A percentile compares a stretch with the other conserved stretches of the same genome.
Conservation (phyloP, 1,139 yeast species). For the Waltiozyma sp. region DNA sequence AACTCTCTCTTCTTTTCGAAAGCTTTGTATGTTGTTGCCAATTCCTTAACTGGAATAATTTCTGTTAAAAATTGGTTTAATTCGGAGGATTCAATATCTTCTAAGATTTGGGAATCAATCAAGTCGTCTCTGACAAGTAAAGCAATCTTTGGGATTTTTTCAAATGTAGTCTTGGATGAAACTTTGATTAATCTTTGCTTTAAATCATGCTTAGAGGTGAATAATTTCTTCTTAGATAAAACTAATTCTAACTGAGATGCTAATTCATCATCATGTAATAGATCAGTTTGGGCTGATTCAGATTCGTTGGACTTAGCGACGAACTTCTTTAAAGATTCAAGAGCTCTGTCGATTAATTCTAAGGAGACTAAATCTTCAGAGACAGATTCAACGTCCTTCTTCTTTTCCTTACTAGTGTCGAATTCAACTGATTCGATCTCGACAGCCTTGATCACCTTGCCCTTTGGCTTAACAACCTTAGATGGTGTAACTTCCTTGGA, state of each 20-base stretch:
- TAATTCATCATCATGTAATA: slow-evolving; percentile 40
- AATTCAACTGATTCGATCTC: slow-evolving; percentile 11
- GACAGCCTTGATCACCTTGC: slow-evolving; percentile 14
- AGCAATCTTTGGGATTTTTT: slow-evolving; percentile 49
- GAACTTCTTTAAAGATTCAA: slow-evolving; percentile 41
- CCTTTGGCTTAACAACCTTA: slow-evolving; percentile 12
- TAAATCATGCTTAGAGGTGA: slow-evolving; percentile 49
- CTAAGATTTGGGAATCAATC: slow-evolving; percentile 43
- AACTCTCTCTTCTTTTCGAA: slow-evolving; percentile 65
- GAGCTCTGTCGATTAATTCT: slow-evolving; percentile 28
- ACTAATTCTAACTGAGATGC: slow-evolving; percentile 43
- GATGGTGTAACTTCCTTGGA: slow-evolving; percentile 1
- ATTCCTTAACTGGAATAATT: slow-evolving; percentile 39
- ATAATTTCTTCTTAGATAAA: slow-evolving; percentile 40
- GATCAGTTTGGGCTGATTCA: slow-evolving; percentile 24
- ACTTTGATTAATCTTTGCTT: slow-evolving; percentile 56
- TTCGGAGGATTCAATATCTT: slow-evolving; percentile 45
- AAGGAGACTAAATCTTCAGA: slow-evolving; percentile 9
- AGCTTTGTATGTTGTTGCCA: slow-evolving; percentile 58
- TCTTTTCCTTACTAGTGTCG: slow-evolving; percentile 4
- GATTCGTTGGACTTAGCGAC: slow-evolving; percentile 19
- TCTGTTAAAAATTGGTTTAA: slow-evolving; percentile 20
- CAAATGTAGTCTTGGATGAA: slow-evolving; percentile 17
- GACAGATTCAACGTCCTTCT: slow-evolving; percentile 5
- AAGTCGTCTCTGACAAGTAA: slow-evolving; percentile 64